Evolutionary conservation across 768 basidiomycete species (phyloP).

Genomic region (Scleroderma citrinum): DNA sequence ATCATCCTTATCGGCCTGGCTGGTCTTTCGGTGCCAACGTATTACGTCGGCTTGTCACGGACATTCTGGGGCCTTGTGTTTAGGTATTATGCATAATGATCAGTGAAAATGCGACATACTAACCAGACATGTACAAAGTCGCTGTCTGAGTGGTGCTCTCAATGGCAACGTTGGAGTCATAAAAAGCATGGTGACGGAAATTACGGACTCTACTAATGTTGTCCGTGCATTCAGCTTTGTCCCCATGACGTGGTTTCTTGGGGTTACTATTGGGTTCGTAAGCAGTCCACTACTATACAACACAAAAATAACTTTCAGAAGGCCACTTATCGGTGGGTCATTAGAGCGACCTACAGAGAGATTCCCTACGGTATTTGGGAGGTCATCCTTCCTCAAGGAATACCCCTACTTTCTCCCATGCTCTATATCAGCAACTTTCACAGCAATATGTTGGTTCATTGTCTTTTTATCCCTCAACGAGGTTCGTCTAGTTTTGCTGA

Average conservation of each 20-base stretch:
- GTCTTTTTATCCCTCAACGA: conserved; percentile 53
- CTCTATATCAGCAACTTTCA: conserved; percentile 58
- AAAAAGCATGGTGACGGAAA: conserved; percentile 69
- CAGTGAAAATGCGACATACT: not conserved
- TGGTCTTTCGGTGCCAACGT: conserved; percentile 3
- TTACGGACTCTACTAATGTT: conserved; percentile 67
- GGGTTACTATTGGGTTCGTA: conserved; percentile 41
- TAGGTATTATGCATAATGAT: conserved; percentile 21
- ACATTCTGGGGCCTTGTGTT: conserved; percentile 49
- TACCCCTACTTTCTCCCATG: conserved; percentile 77
- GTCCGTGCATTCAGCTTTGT: conserved; percentile 62
- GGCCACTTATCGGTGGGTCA: conserved; percentile 64
- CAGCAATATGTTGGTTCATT: conserved; percentile 48
- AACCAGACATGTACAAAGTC: conserved; percentile 33
- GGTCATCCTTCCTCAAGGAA: conserved; percentile 48
- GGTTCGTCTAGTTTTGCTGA: conserved; percentile 19
- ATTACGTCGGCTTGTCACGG: conserved; percentile 34
- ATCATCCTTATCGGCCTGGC: conserved; percentile 1
- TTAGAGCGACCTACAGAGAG: conserved; percentile 61
- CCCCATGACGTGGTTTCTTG: conserved; percentile 47
- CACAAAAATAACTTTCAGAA: conserved; percentile 33
- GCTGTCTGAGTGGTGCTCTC: conserved; percentile 63
- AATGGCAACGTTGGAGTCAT: conserved; percentile 69
- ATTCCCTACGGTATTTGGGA: conserved; percentile 58
- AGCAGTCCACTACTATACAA: conserved; percentile 33